Evolutionary conservation across 257 asterid species (phyloP).

Genomic region (Handroanthus guayacan): DNA sequence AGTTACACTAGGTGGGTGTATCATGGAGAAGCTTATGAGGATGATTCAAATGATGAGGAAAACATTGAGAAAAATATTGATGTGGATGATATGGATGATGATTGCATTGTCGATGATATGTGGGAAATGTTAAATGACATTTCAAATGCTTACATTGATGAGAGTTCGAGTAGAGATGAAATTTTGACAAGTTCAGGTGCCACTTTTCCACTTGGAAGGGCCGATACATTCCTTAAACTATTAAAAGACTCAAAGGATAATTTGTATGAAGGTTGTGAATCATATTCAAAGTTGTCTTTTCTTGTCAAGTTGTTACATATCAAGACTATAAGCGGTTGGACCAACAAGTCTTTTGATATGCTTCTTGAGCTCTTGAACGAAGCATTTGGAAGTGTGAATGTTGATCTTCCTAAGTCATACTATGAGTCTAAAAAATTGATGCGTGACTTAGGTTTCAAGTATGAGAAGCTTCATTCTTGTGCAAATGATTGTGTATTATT

Average conservation of each 20-base stretch:
- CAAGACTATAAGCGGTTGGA: constrained; percentile 8
- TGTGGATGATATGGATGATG: neutral
- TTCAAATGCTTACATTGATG: neutral
- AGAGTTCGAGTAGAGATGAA: neutral
- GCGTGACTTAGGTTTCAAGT: constrained; percentile 15
- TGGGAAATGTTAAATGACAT: neutral
- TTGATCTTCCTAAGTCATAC: constrained; percentile 1
- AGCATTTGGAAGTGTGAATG: neutral
- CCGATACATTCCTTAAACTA: neutral
- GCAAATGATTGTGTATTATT: neutral
- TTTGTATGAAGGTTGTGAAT: neutral
- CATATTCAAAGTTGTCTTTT: neutral
- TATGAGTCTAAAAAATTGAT: constrained; percentile 18
- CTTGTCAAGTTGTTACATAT: no score
- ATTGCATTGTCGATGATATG: neutral
- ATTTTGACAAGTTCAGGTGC: neutral
- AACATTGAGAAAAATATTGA: neutral
- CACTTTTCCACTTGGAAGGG: neutral
- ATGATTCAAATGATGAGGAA: neutral
- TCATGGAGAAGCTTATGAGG: neutral
- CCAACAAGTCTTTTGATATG: constrained; percentile 15
- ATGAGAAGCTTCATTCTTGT: neutral
- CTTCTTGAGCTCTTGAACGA: constrained; percentile 21
- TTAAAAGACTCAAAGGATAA: neutral
- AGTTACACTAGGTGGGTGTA: neutral